phyloP scores from a whole-genome alignment of 2,329 filamentous ascomycete genomes.

The Aspergillus neotritici region DNA sequence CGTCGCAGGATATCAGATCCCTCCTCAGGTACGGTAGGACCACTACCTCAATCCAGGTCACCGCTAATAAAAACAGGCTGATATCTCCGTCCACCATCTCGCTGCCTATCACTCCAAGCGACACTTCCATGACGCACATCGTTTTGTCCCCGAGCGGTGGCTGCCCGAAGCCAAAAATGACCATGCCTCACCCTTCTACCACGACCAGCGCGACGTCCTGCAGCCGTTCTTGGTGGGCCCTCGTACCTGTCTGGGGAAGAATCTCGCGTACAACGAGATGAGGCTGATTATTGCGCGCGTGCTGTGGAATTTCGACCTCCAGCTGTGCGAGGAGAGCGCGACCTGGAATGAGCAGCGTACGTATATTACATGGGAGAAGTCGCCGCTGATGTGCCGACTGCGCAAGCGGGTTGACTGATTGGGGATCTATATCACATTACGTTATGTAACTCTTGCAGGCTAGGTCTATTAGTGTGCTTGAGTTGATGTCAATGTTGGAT shows the following conservation, averaged over 20 bases:
- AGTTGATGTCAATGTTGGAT: too few species aligned
- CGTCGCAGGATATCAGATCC: constrained; percentile 6
- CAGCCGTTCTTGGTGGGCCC: constrained; percentile 48
- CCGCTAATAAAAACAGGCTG: constrained; percentile 26
- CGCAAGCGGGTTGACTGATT: not conserved
- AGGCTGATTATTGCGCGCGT: constrained; percentile 44
- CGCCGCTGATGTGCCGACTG: constrained; percentile 21
- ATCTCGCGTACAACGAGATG: constrained; percentile 48
- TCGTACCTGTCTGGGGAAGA: constrained; percentile 47
- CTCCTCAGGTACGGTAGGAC: not conserved
- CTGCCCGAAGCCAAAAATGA: constrained; percentile 18
- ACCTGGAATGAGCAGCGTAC: constrained; percentile 36
- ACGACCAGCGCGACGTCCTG: constrained; percentile 41
- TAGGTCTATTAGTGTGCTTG: too few species aligned
- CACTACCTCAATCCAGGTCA: too few species aligned
- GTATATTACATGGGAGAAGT: constrained; percentile 39
- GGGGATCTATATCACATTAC: too few species aligned
- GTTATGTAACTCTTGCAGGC: too few species aligned
- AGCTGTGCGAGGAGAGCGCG: constrained; percentile 31
- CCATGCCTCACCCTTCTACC: constrained; percentile 26
- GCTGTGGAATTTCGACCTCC: constrained; percentile 47
- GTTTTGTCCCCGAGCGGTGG: constrained; percentile 48
- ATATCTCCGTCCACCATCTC: constrained; percentile 41
- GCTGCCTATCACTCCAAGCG: constrained; percentile 39
- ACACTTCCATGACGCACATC: constrained; percentile 41